phyloP scores from a whole-genome alignment of 768 basidiomycete species.

The Tephrocybe sp. region DNA sequence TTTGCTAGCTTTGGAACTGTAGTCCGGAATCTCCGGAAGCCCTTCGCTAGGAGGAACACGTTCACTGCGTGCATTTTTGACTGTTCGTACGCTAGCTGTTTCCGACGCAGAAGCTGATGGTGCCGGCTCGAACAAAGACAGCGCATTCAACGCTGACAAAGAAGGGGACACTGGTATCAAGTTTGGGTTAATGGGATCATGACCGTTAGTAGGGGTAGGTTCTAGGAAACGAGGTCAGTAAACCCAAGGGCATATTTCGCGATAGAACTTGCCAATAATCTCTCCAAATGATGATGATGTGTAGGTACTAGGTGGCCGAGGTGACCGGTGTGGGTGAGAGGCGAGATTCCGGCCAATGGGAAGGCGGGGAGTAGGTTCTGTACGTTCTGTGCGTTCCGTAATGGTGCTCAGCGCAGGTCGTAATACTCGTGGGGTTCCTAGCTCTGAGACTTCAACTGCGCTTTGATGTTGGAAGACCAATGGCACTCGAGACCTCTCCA shows the following conservation, averaged over 20 bases:
- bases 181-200: slow-evolving; percentile 47
- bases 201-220: slow-evolving; percentile 7
- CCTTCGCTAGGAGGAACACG: slow-evolving; percentile 43
- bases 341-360: slow-evolving; percentile 38
- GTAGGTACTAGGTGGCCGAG: slow-evolving; percentile 37
- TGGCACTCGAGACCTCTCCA: slow-evolving; percentile 49
- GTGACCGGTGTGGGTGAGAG: slow-evolving; percentile 36
- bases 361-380: slow-evolving; percentile 54
- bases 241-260: neutral
- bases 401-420: slow-evolving; percentile 58
- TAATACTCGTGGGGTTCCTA: slow-evolving; percentile 23
- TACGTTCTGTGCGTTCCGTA: slow-evolving; percentile 62
- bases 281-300: slow-evolving; percentile 61
- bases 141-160: slow-evolving; percentile 57
- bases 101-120: slow-evolving; percentile 51
- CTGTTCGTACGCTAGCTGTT: slow-evolving; percentile 34
- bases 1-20: slow-evolving; percentile 41
- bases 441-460: slow-evolving; percentile 29
- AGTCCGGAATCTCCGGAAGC: slow-evolving; percentile 56
- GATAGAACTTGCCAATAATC: slow-evolving; percentile 45
- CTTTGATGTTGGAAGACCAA: slow-evolving; percentile 53
- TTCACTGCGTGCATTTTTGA: slow-evolving; percentile 39
- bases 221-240: neutral
- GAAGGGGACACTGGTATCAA: slow-evolving; percentile 65
- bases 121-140: slow-evolving; percentile 56